Evolutionary conservation across 148 eudicot species (phyloP).

Genomic region (Persicaria tinctoria): DNA sequence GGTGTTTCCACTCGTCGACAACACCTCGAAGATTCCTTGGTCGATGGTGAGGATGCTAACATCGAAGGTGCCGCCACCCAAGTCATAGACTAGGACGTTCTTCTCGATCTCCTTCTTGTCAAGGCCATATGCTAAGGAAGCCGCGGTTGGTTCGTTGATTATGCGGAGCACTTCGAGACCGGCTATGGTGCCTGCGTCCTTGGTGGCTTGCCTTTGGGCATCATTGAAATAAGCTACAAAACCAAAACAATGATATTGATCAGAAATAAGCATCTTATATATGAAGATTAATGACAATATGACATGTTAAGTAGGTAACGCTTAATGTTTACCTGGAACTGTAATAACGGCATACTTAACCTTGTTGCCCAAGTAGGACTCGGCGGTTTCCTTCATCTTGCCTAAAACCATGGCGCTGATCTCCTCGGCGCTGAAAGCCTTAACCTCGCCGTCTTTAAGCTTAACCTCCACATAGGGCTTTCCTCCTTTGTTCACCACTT

Average conservation of each 20-base stretch:
- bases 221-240: constrained; percentile 6
- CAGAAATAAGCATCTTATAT: too few species aligned
- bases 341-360: constrained; percentile 2
- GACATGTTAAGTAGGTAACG: too few species aligned
- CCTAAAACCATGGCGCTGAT: constrained; percentile 6
- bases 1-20: background rate
- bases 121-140: constrained; percentile 3
- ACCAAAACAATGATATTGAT: background rate
- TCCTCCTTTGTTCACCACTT: background rate
- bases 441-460: constrained; percentile 1
- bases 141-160: constrained; percentile 5
- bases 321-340: background rate
- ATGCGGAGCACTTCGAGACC: background rate
- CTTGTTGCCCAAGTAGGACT: constrained; percentile 4
- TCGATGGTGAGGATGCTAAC: background rate
- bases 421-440: background rate
- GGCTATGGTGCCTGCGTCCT: constrained; percentile 10
- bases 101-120: background rate
- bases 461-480: background rate
- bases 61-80: background rate
- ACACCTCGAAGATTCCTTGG: background rate
- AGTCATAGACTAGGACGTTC: constrained; percentile 5
- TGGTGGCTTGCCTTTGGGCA: constrained; percentile 9
- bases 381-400: constrained; percentile 7
- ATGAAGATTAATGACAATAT: too few species aligned